Evolutionary conservation across 768 basidiomycete species (phyloP), one percentile per base, ranked within the genome.

Genomic region (Kwoniella botswanensis): DNA sequence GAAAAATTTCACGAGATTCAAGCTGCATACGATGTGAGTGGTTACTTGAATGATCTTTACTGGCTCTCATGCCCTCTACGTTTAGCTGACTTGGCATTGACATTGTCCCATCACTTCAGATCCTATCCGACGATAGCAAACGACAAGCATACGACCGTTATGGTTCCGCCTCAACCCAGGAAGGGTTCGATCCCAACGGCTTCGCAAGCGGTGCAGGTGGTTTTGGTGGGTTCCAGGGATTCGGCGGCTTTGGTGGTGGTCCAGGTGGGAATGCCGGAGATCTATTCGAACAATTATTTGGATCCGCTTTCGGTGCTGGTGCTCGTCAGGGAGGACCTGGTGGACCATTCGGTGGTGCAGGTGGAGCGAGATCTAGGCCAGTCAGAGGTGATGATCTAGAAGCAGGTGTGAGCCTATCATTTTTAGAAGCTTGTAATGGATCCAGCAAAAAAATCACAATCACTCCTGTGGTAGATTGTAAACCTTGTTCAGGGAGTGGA

Each of bases 1-100:
- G 92, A 92, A 72, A 93, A 92, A 82, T 99, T 99, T 83, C 87
- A 95, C 18, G 96, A 99, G 84, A 98, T 98, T 68, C 97, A 98
- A 82, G 88, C 90, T 77, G 97, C 97, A 12, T 99, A 98, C 85
- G 97, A 98, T 84, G 96, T 98, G 74, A 75, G 90, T 85, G 35
- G 1, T 50, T 13, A 4, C 4, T 26, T 26, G 4, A 26, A 26
- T 26, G 26, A 26, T 26, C 26, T 26, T 26, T 3, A 26, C 26
- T 26, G 26, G 26, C 26, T 26, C 26, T 26, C 26, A 26, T 26
- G 26, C 26, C 26, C 26, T 26, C 26, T 26, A 26, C 26, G 26
- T 26, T 26, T 26, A 26, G 55, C 55, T 56, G 12, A 56, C 55
- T 6, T 22, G 12, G 12, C 1, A n/a, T n/a, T 24, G 18, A 4